Evolutionary conservation across 2,329 filamentous ascomycete species (phyloP).

Genomic region (Cladosporium sp.): DNA sequence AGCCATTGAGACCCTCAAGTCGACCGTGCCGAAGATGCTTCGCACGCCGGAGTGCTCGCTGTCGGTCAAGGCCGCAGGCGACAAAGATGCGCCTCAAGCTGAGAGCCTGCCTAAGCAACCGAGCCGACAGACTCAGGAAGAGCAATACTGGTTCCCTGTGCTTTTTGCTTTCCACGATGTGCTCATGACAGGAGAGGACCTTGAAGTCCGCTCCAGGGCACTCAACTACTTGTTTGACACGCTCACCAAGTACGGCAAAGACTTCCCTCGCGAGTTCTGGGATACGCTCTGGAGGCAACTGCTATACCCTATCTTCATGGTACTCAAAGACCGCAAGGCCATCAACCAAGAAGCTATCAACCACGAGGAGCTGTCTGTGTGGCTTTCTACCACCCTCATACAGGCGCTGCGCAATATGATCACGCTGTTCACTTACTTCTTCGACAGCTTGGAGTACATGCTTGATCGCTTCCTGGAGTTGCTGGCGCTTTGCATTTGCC

Average conservation of each 20-base stretch:
- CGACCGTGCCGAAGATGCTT: slow-evolving; percentile 90
- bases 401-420: slow-evolving; percentile 98
- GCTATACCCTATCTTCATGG: slow-evolving; percentile 97
- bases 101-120: slow-evolving; percentile 61
- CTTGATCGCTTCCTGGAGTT: slow-evolving; percentile 95
- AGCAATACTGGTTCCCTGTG: slow-evolving; percentile 98
- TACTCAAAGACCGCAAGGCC: slow-evolving; percentile 82
- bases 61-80: slow-evolving; percentile 60
- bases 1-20: slow-evolving; percentile 91
- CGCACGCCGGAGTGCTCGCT: slow-evolving; percentile 93
- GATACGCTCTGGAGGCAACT: slow-evolving; percentile 97
- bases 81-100: slow-evolving; percentile 48
- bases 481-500: slow-evolving; percentile 92
- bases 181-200: slow-evolving; percentile 96
- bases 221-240: slow-evolving; percentile 97
- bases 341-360: slow-evolving; percentile 95
- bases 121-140: slow-evolving; percentile 83
- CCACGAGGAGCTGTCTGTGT: slow-evolving; percentile 95
- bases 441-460: slow-evolving; percentile 95
- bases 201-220: slow-evolving; percentile 86
- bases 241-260: slow-evolving; percentile 82
- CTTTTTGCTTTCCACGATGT: slow-evolving; percentile 98
- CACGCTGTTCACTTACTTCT: slow-evolving; percentile 97
- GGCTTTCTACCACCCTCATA: slow-evolving; percentile 99
- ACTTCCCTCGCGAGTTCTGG: slow-evolving; percentile 95